Evolutionary conservation across 2,329 filamentous ascomycete species (phyloP), one percentile per base, ranked within the genome.

Genomic region (Zelopaecilomyces penicillatus): DNA sequence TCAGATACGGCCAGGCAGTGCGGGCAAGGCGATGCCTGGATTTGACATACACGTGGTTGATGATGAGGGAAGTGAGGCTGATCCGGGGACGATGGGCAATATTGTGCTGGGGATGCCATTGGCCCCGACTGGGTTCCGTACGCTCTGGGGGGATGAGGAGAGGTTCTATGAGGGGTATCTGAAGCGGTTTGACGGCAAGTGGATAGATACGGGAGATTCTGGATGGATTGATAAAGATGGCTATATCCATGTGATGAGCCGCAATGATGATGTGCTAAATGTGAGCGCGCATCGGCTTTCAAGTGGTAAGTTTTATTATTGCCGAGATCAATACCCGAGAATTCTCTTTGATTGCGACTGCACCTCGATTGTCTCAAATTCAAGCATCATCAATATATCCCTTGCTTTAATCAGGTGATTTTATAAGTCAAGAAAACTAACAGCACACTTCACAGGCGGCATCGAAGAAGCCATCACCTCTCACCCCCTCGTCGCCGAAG

Each of bases 281-380:
- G 90, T 95, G n/a, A 90, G 89, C 35, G 89, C 90, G 5, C 90
- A 96, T 67, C 79, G 90, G 10, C 82, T 96, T 49, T 91, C 85
- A 51, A 95, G 89, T 8, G 87, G 85, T 85, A 70, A 55, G 73
- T 63, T 27, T 3, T 36, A 8, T 4, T 6, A 30, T 2, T 30
- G 11, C 32, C 34, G 12, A 34, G 19, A 19, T 19, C 19, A 19
- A 19, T 19, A 19, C 19, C 19, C 19, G 19, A 19, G 19, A 3
- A 19, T 19, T 19, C 19, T 19, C 19, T 19, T 19, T 19, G 19
- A 19, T 19, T 19, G 19, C 19, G 19, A 19, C 19, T 19, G 19
- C 19, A 19, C 19, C 19, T 19, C 19, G 19, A 19, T 19, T 19
- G 19, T 19, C 19, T 19, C 19, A 19, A 19, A 19, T 19, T 19